Conservation (phyloP, 2,329 filamentous ascomycete genomes). For the Epicoccum nigrum region DNA sequence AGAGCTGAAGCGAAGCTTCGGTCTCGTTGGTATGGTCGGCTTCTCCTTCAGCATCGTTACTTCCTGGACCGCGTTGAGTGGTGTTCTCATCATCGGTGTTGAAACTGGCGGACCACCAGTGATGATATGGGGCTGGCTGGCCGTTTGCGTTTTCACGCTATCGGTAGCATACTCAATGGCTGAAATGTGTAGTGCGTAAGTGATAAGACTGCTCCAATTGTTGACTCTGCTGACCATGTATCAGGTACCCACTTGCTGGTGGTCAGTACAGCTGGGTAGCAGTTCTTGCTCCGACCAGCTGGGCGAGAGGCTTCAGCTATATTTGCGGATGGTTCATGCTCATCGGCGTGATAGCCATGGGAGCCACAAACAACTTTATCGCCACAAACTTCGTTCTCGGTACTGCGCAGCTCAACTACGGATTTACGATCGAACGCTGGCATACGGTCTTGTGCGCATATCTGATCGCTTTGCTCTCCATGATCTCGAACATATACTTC, state of each 20-base stretch:
- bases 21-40: conserved; percentile 58
- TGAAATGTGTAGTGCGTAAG: conserved; percentile 59
- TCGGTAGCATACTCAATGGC: conserved; percentile 65
- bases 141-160: conserved; percentile 58
- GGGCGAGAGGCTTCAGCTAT: conserved; percentile 46
- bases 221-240: conserved; percentile 3
- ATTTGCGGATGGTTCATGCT: conserved; percentile 49
- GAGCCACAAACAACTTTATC: conserved; percentile 61
- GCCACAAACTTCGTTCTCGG: conserved; percentile 63
- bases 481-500: conserved; percentile 57
- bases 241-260: conserved; percentile 59
- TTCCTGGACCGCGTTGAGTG: conserved; percentile 63
- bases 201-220: not conserved
- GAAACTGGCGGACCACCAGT: conserved; percentile 63
- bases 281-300: conserved; percentile 57
- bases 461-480: conserved; percentile 53
- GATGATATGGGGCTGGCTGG: conserved; percentile 65
- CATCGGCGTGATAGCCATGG: conserved; percentile 57
- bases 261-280: conserved; percentile 66
- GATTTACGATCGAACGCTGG: conserved; percentile 61
- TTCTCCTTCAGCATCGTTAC: conserved; percentile 66
- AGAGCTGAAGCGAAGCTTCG: conserved; percentile 60
- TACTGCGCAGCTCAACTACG: conserved; percentile 59
- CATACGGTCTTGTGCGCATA: conserved; percentile 62
- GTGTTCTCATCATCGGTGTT: conserved; percentile 63